These are phyloP conservation scores for Musa beccarii DNA, from an alignment of 176 grass and related monocot species.

Conservation along the genomic window DNA sequence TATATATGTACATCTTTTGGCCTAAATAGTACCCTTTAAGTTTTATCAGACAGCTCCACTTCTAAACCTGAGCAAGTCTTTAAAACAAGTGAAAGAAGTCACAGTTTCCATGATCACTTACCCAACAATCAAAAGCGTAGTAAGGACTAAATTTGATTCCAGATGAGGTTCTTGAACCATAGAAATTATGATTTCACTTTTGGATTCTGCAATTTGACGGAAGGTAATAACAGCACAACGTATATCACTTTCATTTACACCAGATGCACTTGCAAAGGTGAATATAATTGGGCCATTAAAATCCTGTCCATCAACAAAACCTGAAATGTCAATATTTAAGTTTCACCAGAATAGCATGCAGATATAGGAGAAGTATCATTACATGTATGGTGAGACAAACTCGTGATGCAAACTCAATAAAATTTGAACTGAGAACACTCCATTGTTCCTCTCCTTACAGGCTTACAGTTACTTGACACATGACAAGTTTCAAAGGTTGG, in stretches of 20 bases:
- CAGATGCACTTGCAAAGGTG: conserved; percentile 49
- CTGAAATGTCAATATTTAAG: not conserved
- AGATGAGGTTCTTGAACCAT: conserved; percentile 61
- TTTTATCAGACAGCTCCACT: not conserved
- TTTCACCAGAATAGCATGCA: not conserved
- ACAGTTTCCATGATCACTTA: conserved; percentile 30
- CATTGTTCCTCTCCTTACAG: too few species aligned
- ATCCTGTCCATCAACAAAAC: conserved; percentile 32
- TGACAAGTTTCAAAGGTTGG: too few species aligned
- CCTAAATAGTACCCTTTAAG: not conserved
- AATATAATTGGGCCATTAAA: conserved; percentile 60
- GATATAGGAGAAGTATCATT: not conserved
- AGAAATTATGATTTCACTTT: conserved; percentile 69
- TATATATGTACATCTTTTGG: too few species aligned
- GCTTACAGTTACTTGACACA: too few species aligned
- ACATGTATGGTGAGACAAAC: not conserved
- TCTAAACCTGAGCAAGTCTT: not conserved
- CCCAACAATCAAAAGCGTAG: conserved; percentile 67
- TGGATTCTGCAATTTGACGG: conserved; percentile 51
- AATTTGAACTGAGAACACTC: too few species aligned
- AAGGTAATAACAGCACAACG: conserved; percentile 48
- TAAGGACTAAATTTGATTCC: conserved; percentile 69
- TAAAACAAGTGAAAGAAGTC: not conserved
- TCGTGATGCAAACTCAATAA: too few species aligned
- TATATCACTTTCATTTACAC: conserved; percentile 64